Percentiles rank a stretch among this genome's conserved stretches.
Evolutionary conservation across 2,329 filamentous ascomycete species (phyloP).

Genomic region (Botryotinia convoluta): DNA sequence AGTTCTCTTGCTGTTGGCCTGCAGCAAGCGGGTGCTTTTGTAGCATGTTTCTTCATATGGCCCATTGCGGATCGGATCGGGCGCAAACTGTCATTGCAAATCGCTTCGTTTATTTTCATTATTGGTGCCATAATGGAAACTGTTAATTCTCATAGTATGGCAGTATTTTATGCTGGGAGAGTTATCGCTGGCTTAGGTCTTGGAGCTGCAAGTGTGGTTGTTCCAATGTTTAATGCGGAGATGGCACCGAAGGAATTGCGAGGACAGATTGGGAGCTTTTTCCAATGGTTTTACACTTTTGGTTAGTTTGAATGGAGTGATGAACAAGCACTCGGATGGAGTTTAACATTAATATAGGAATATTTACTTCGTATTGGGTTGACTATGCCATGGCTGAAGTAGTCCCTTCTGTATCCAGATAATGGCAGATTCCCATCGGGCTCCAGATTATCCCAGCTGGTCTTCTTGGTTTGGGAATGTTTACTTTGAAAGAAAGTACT

Average conservation of each 20-base stretch:
- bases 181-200: conserved; percentile 49
- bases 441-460: neutral
- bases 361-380: conserved; percentile 39
- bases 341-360: neutral
- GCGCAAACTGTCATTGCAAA: neutral
- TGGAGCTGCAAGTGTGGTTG: conserved; percentile 45
- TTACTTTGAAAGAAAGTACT: neutral
- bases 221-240: conserved; percentile 45
- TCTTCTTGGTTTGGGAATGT: neutral
- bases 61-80: neutral
- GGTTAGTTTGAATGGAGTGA: conserved; percentile 34
- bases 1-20: neutral
- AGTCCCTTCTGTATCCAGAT: neutral
- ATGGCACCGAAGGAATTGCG: conserved; percentile 44
- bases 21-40: conserved; percentile 50
- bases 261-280: conserved; percentile 40
- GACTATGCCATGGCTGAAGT: neutral
- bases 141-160: conserved; percentile 42
- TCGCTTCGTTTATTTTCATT: conserved; percentile 31
- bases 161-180: conserved; percentile 45
- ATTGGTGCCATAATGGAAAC: conserved; percentile 45
- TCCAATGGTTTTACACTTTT: conserved; percentile 41
- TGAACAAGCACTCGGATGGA: fast-evolving
- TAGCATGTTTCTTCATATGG: conserved; percentile 46
- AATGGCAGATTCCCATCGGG: neutral